Evolutionary conservation across 2,329 filamentous ascomycete species (phyloP).

Genomic region (Fusarium acutatum): DNA sequence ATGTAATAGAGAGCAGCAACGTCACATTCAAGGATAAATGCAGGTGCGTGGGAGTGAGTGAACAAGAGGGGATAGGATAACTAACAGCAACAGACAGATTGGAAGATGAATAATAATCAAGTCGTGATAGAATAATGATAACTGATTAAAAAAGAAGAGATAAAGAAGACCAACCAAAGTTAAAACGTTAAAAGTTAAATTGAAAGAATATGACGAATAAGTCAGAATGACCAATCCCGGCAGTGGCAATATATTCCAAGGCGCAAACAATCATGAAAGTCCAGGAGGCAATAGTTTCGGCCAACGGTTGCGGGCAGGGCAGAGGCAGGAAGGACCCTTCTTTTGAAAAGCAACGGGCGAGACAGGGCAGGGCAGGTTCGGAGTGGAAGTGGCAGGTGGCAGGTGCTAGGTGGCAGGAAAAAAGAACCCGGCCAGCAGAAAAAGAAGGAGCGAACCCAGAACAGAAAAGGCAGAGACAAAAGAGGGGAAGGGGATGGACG

Average conservation of each 20-base stretch:
- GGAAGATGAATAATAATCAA: not conserved
- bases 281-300: conserved; percentile 17
- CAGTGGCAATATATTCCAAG: conserved; percentile 32
- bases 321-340: conserved; percentile 12
- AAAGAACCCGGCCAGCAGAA: conserved; percentile 26
- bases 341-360: conserved; percentile 12
- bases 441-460: conserved; percentile 27
- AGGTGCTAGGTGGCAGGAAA: conserved; percentile 18
- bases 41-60: not conserved
- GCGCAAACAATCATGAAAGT: conserved; percentile 30
- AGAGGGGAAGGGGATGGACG: conserved; percentile 23
- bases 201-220: conserved; percentile 29
- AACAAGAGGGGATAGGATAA: conserved; percentile 3
- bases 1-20: conserved; percentile 14
- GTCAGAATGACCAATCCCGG: conserved; percentile 25
- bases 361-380: conserved; percentile 16
- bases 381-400: conserved; percentile 20
- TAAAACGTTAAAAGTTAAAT: not conserved
- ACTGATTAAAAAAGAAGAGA: not conserved
- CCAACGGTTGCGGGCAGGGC: conserved; percentile 30
- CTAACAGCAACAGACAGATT: not conserved
- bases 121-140: not conserved
- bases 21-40: conserved; percentile 21
- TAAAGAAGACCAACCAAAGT: conserved; percentile 2
- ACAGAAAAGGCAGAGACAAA: conserved; percentile 22